Evolutionary conservation across 2,329 filamentous ascomycete genomes (phyloP).

Genomic region (Trichoderma sp.): DNA sequence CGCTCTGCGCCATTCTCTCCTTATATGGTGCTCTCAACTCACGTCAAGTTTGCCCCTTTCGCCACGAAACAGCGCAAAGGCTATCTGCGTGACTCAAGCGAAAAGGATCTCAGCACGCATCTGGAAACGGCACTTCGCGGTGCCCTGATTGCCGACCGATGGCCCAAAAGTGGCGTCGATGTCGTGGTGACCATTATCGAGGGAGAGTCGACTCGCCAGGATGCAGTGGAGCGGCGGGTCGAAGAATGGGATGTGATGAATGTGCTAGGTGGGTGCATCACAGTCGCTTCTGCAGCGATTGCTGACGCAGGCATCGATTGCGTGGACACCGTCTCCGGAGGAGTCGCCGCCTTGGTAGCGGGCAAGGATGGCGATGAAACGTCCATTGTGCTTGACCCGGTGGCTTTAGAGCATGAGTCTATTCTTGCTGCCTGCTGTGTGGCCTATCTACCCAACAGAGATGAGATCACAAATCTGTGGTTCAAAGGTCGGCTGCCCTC

Average conservation of each 20-base stretch:
- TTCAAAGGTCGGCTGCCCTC: slow-evolving; percentile 69
- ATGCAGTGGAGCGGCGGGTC: slow-evolving; percentile 50
- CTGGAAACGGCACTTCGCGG: slow-evolving; percentile 88
- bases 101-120: slow-evolving; percentile 88
- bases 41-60: slow-evolving; percentile 96
- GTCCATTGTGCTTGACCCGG: slow-evolving; percentile 73
- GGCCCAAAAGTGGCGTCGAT: slow-evolving; percentile 99
- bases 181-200: slow-evolving; percentile 91
- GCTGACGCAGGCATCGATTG: slow-evolving; percentile 96
- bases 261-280: slow-evolving; percentile 88
- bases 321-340: slow-evolving; percentile 84
- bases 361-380: slow-evolving; percentile 36
- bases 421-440: slow-evolving; percentile 85
- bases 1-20: slow-evolving; percentile 89
- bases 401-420: slow-evolving; percentile 74
- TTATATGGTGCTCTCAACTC: slow-evolving; percentile 86
- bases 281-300: slow-evolving; percentile 87
- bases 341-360: slow-evolving; percentile 77
- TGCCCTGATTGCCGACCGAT: slow-evolving; percentile 87
- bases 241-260: slow-evolving; percentile 88
- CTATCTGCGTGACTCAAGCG: slow-evolving; percentile 81
- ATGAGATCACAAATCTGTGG: slow-evolving; percentile 95
- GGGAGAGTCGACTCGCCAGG: slow-evolving; percentile 76
- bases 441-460: slow-evolving; percentile 80
- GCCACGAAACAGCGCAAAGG: slow-evolving; percentile 79